Base-by-base conservation (phyloP, 163 green algal species). In the Chlorella variabilis region DNA sequence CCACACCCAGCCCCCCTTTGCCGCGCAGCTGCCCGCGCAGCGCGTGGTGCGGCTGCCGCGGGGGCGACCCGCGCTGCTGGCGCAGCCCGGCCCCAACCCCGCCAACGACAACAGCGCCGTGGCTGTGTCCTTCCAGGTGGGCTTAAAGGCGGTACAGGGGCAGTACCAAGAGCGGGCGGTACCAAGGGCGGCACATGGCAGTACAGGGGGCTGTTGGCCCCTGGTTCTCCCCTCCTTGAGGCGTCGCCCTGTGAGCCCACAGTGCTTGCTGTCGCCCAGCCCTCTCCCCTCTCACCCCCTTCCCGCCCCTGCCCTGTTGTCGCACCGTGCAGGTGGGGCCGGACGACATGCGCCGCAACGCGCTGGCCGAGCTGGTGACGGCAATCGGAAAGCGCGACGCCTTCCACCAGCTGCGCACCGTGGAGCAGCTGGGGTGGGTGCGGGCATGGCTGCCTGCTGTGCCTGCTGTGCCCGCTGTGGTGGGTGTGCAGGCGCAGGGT, bases 391-490 rank as follows among this genome's bases (percentile, higher is more conserved):
- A 95, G 84, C 77, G 92, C 1, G 92, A 97, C 15, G 95, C 92
- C 15, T 98, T 98, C 89, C 83, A 96, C 82, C 76, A 89, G 75
- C 90, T 98, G 86, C 86, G 95, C 74, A 97, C 95, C 0, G 81
- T 92, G 69, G 87, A 98, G 87, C 92, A 93, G 83, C 83, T 89
- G 48, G 80, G 80, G 81, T 78, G 61, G 38, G 54, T 67, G 54
- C n/a, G n/a, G n/a, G n/a, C n/a, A n/a, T n/a, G n/a, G n/a, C n/a
- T n/a, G n/a, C n/a, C 23, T 56, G 71, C 59, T 41, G 87, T 76
- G n/a, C n/a, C n/a, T n/a, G n/a, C n/a, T n/a, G n/a, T n/a, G n/a
- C n/a, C 92, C 94, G 87, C 86, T 96, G 51, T 92, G 93, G 11
- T 97, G 97, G 85, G 93, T 96, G n/a, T n/a, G n/a, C n/a, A n/a